A percentile compares a stretch with the other conserved stretches of the same genome.
Conservation (phyloP, 352 stramenopile genomes). For the Globisporangium orthogonon region DNA sequence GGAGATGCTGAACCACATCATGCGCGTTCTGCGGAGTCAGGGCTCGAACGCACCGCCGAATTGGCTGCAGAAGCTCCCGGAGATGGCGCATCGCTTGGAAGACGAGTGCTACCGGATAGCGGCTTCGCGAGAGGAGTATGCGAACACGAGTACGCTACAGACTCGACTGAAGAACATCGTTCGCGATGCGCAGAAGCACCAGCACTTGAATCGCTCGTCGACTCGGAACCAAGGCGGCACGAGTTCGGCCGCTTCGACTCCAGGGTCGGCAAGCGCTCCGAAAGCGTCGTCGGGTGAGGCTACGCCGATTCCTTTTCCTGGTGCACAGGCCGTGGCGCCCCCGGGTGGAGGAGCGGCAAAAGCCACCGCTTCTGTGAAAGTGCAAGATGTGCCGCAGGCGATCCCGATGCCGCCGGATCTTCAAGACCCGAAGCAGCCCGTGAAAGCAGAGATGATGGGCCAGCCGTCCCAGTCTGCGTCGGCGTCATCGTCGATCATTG, state of each 20-base stretch:
- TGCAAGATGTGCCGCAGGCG: slow-evolving; percentile 29
- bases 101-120: slow-evolving; percentile 94
- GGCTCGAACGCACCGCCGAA: slow-evolving; percentile 93
- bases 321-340: slow-evolving; percentile 30
- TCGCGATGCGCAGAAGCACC: slow-evolving; percentile 60
- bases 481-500: slow-evolving; percentile 28
- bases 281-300: slow-evolving; percentile 6
- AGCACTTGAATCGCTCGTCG: slow-evolving; percentile 30
- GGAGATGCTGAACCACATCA: slow-evolving; percentile 89
- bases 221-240: slow-evolving; percentile 6
- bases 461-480: slow-evolving; percentile 15
- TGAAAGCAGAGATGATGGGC: slow-evolving; percentile 26
- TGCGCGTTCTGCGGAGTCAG: slow-evolving; percentile 93
- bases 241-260: slow-evolving; percentile 11
- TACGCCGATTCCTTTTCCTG: slow-evolving; percentile 55
- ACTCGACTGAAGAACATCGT: slow-evolving; percentile 94
- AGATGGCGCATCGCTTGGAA: slow-evolving; percentile 97
- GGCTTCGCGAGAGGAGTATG: slow-evolving; percentile 90
- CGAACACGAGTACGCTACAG: slow-evolving; percentile 93
- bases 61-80: slow-evolving; percentile 95
- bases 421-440: slow-evolving; percentile 27
- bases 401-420: slow-evolving; percentile 77
- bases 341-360: not conserved
- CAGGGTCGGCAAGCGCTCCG: slow-evolving; percentile 8
- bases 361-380: slow-evolving; percentile 13